These are phyloP conservation scores for Debaryomycetaceae sp. DNA, from an alignment of 1,139 yeast genomes.

Conservation along the genomic window DNA sequence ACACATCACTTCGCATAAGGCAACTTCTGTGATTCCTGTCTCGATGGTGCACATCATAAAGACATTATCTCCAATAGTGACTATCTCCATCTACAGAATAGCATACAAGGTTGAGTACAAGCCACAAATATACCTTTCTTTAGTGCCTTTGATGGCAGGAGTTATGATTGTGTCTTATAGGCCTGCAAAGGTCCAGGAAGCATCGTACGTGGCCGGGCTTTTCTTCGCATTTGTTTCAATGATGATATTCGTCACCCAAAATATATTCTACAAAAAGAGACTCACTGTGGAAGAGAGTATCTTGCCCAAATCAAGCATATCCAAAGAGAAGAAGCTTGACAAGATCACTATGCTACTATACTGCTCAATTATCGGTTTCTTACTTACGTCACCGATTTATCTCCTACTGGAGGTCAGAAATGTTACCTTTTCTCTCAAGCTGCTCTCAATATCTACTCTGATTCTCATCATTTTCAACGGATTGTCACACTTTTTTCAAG, in stretches of 20 bases:
- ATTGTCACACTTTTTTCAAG: slow-evolving; percentile 76
- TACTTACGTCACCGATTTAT: slow-evolving; percentile 76
- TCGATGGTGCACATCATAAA: slow-evolving; percentile 89
- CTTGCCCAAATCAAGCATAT: slow-evolving; percentile 17
- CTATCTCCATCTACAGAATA: slow-evolving; percentile 74
- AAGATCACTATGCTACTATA: slow-evolving; percentile 79
- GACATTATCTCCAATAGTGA: slow-evolving; percentile 82
- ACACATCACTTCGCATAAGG: slow-evolving; percentile 84
- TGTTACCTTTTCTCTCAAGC: slow-evolving; percentile 28
- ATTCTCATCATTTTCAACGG: slow-evolving; percentile 59
- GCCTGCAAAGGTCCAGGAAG: slow-evolving; percentile 20
- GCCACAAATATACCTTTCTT: slow-evolving; percentile 66
- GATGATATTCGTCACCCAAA: slow-evolving; percentile 85
- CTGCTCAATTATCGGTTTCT: slow-evolving; percentile 79
- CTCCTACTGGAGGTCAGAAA: slow-evolving; percentile 57
- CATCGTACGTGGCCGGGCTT: slow-evolving; percentile 57
- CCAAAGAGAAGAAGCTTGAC: slow-evolving; percentile 51
- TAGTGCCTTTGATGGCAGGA: slow-evolving; percentile 74
- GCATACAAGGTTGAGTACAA: slow-evolving; percentile 57
- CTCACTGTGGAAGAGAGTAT: slow-evolving; percentile 45
- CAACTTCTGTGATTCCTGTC: slow-evolving; percentile 84
- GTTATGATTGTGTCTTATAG: slow-evolving; percentile 80
- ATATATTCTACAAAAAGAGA: slow-evolving; percentile 83
- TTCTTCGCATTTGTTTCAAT: slow-evolving; percentile 75
- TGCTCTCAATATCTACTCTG: slow-evolving; percentile 30